These are phyloP conservation scores for Populus ilicifolia DNA, from an alignment of 345 rosid species.

Conservation along the genomic window DNA sequence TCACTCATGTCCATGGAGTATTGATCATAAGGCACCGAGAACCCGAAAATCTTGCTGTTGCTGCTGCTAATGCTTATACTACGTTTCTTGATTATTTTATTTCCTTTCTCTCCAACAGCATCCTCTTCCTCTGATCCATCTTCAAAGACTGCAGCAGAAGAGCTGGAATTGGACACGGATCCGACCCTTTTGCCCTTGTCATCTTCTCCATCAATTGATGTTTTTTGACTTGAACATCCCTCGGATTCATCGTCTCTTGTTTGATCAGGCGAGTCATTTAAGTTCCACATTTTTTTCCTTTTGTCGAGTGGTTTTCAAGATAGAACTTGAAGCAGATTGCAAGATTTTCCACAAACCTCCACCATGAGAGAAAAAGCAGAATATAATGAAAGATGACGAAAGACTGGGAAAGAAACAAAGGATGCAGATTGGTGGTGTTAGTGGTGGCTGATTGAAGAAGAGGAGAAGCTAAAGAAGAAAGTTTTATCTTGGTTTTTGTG, in stretches of 20 bases:
- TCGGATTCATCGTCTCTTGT: slow-evolving; percentile 44
- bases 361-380: background rate
- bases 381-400: background rate
- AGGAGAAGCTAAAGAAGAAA: slow-evolving; percentile 8
- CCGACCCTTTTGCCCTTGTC: slow-evolving; percentile 68
- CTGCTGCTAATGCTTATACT: slow-evolving; percentile 18
- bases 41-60: slow-evolving; percentile 44
- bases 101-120: slow-evolving; percentile 17
- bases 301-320: background rate
- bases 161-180: slow-evolving; percentile 72
- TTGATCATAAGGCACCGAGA: slow-evolving; percentile 29
- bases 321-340: background rate
- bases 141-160: slow-evolving; percentile 71
- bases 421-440: background rate
- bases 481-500: background rate
- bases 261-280: slow-evolving; percentile 63
- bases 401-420: background rate
- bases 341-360: background rate
- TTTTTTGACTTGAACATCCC: slow-evolving; percentile 44
- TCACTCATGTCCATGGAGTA: slow-evolving; percentile 30
- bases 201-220: slow-evolving; percentile 33
- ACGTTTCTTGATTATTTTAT: slow-evolving; percentile 27
- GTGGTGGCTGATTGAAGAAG: background rate
- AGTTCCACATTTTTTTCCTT: slow-evolving; percentile 61
- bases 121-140: slow-evolving; percentile 80